Conservation (phyloP, 202 grass and related monocot genomes). For the Brachypodium distachyon region DNA sequence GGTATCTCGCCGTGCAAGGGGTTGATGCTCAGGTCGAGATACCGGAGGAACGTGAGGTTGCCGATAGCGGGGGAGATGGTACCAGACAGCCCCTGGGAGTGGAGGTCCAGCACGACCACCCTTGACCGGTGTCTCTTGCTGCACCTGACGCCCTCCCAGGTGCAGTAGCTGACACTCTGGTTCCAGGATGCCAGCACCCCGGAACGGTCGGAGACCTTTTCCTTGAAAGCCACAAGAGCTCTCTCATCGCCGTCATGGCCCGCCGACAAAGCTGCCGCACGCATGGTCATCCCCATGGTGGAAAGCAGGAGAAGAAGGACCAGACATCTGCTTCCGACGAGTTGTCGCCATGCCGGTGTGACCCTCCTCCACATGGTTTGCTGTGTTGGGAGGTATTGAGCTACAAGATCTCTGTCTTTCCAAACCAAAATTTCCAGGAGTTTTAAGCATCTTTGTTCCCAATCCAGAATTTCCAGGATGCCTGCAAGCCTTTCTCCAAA, state of each 20-base stretch:
- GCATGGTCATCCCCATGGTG: neutral
- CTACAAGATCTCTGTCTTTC: neutral
- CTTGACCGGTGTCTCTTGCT: neutral
- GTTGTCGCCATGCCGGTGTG: neutral
- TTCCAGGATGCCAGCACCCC: constrained; percentile 24
- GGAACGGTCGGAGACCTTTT: neutral
- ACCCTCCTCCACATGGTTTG: neutral
- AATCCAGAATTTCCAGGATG: too few relatives aligned
- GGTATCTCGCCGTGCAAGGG: constrained; percentile 3
- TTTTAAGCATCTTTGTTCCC: too few relatives aligned
- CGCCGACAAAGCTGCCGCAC: too few relatives aligned
- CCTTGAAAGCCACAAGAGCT: constrained; percentile 32
- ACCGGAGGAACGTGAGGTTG: constrained; percentile 24
- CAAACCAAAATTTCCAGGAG: neutral
- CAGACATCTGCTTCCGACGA: neutral
- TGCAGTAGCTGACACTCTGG: constrained; percentile 22
- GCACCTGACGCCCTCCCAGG: constrained; percentile 32
- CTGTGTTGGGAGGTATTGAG: neutral
- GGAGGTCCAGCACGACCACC: constrained; percentile 17
- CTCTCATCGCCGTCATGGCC: neutral
- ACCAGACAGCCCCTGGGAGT: neutral
- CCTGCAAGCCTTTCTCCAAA: neutral
- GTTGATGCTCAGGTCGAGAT: constrained; percentile 12
- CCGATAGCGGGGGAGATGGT: constrained; percentile 22
- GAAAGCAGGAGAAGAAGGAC: neutral